These are phyloP conservation scores for Kluyveromyces aestuarii DNA, from an alignment of 805 yeast genomes.

Conservation along the genomic window DNA sequence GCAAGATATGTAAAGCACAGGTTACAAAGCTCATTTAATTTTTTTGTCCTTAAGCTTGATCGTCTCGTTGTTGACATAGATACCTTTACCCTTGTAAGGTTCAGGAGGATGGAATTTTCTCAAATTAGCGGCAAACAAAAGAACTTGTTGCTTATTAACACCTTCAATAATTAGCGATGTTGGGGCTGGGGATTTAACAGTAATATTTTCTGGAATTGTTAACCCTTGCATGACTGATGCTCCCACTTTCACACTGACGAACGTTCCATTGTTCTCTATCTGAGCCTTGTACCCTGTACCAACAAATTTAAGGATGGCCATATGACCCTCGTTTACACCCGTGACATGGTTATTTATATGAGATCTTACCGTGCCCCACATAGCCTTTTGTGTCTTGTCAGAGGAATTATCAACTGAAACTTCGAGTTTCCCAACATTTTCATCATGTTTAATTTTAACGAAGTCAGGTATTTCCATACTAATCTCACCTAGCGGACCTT, in stretches of 20 bases:
- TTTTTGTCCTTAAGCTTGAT: slow-evolving; percentile 85
- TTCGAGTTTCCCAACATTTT: slow-evolving; percentile 30
- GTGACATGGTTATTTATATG: slow-evolving; percentile 64
- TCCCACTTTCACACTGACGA: slow-evolving; percentile 77
- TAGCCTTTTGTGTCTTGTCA: slow-evolving; percentile 62
- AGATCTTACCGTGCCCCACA: slow-evolving; percentile 94
- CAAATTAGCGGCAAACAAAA: slow-evolving; percentile 77
- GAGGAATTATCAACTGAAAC: slow-evolving; percentile 51
- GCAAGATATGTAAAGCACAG: background rate
- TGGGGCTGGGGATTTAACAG: slow-evolving; percentile 72
- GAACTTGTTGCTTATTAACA: slow-evolving; percentile 76
- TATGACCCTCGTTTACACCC: slow-evolving; percentile 92
- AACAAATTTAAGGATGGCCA: slow-evolving; percentile 76
- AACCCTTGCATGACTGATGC: slow-evolving; percentile 73
- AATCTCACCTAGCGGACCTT: slow-evolving; percentile 73
- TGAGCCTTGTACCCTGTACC: slow-evolving; percentile 96
- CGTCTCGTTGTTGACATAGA: slow-evolving; percentile 85
- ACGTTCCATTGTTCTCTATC: slow-evolving; percentile 42
- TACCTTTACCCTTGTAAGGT: slow-evolving; percentile 97
- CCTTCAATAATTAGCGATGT: slow-evolving; percentile 84
- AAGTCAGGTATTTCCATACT: slow-evolving; percentile 65
- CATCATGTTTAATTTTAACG: slow-evolving; percentile 33
- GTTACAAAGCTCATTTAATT: slow-evolving; percentile 55
- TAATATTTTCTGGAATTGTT: slow-evolving; percentile 66
- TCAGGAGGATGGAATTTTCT: slow-evolving; percentile 91